Percentiles rank a stretch among this genome's conserved stretches.
These are phyloP conservation scores for Scorias spongiosa DNA, from an alignment of 2,329 filamentous ascomycete genomes.

Conservation along the genomic window DNA sequence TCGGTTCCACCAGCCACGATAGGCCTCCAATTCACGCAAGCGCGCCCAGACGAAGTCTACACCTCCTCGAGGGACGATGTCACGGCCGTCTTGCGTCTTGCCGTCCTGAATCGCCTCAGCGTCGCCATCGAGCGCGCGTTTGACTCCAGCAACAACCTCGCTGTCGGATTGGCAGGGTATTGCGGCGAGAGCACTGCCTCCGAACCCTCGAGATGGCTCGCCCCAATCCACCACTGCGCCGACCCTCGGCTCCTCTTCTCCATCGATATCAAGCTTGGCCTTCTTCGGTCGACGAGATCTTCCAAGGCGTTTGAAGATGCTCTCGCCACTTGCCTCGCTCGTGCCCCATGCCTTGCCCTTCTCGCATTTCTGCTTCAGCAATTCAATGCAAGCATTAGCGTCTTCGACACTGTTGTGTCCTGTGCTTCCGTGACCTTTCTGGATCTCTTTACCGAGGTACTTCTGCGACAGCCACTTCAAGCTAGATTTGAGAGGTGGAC, in stretches of 20 bases:
- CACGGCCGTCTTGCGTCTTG: conserved; percentile 13
- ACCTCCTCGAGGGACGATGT: conserved; percentile 33
- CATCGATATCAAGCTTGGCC: conserved; percentile 22
- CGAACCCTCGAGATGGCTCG: conserved; percentile 50
- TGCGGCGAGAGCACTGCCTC: conserved; percentile 38
- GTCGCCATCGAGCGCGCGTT: conserved; percentile 36
- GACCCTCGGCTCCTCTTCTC: conserved; percentile 35
- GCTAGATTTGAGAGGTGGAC: conserved; percentile 76
- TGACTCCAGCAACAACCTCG: conserved; percentile 41
- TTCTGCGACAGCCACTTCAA: conserved; percentile 81
- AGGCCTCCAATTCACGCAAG: conserved; percentile 44
- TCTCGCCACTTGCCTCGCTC: conserved; percentile 64
- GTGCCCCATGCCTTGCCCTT: conserved; percentile 78
- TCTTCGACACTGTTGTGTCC: conserved; percentile 93
- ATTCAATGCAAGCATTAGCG: conserved; percentile 75
- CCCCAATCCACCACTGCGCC: conserved; percentile 84
- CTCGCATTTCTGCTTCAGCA: conserved; percentile 91
- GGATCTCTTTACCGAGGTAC: conserved; percentile 74
- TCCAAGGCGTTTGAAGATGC: conserved; percentile 69
- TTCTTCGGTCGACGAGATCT: conserved; percentile 25
- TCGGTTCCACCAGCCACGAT: conserved; percentile 44
- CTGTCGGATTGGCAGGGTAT: conserved; percentile 43
- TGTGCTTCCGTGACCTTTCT: conserved; percentile 53
- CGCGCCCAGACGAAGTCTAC: conserved; percentile 50
- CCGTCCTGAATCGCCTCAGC: conserved; percentile 4